Conservation (phyloP, 164 flowering plant species). For the Hamamelis virginiana region DNA sequence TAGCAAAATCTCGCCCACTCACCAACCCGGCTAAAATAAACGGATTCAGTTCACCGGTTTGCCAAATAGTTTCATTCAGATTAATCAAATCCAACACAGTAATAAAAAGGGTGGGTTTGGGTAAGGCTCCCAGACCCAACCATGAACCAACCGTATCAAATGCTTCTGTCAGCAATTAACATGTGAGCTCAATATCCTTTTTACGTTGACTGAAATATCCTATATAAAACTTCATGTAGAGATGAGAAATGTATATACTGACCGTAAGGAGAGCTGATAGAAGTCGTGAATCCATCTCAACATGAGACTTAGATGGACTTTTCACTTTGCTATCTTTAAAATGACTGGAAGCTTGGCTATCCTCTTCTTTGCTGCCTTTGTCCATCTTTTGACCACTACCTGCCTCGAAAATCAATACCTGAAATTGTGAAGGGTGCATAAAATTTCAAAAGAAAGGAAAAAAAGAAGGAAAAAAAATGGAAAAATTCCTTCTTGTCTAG, state of each 20-base stretch:
- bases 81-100: too few species aligned
- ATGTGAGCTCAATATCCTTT: too few species aligned
- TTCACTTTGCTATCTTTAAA: slow-evolving; percentile 31
- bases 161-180: too few species aligned
- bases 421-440: slow-evolving; percentile 16
- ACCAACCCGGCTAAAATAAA: too few species aligned
- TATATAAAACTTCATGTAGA: slow-evolving; percentile 3
- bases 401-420: slow-evolving; percentile 75
- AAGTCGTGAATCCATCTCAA: slow-evolving; percentile 88
- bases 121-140: too few species aligned
- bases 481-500: too few species aligned
- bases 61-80: too few species aligned
- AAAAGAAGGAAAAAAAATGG: neutral
- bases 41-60: too few species aligned
- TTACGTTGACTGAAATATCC: too few species aligned
- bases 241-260: slow-evolving; percentile 20
- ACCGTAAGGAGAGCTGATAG: slow-evolving; percentile 85
- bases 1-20: too few species aligned
- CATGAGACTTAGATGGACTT: slow-evolving; percentile 46
- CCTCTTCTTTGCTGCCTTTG: slow-evolving; percentile 24
- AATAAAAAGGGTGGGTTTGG: too few species aligned
- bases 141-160: too few species aligned
- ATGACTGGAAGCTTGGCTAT: slow-evolving; percentile 21
- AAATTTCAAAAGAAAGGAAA: neutral
- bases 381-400: slow-evolving; percentile 31